Evolutionary conservation across 768 basidiomycete species (phyloP), one percentile per base, ranked within the genome.

Genomic region (Rhizopogon vesiculosus): DNA sequence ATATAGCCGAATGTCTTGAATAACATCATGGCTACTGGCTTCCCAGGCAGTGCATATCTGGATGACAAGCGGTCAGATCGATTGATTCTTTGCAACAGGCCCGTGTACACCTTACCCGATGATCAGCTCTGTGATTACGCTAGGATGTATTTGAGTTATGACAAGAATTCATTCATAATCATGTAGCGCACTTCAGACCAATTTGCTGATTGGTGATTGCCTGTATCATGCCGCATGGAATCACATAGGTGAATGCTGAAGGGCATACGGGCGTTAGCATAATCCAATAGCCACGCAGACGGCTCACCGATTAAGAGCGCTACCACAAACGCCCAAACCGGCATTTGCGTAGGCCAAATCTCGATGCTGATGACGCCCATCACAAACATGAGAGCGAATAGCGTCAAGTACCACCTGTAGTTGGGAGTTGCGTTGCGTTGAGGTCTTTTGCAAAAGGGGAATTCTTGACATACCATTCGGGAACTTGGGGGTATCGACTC

Each of bases 1-100:
- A 86, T 84, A 62, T 88, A 89, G 33, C 89, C 88, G 77, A 78
- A 89, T 0, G 86, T 87, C 80, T 89, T 91, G 79, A 91, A 91
- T 75, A 91, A 74, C 89, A 92, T 90, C 78, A 84, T 89, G 0
- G 91, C 89, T 54, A 91, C 67, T 5, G 90, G 88, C 15, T 80
- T 80, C 2, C 91, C 90, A 12, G 90, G 91, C 42, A 89, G 77
- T 25, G 79, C 82, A 62, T 90, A 91, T 19, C 71, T 70, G 22
- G 49, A 39, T 13, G 16, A 4, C 46, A 54, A 54, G 31, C 31
- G n/a, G 16, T 50, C 33, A 35, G 42, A 28, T 50, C 4, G 15
- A 35, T 29, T n/a, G 43, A 54, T 10, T 25, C 25, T 25, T 25
- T 25, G n/a, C 2, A 15, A 51, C 12, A 10, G 5, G 7, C 48